Evolutionary conservation across 768 basidiomycete species (phyloP).

Genomic region (Chalciporus chontae): DNA sequence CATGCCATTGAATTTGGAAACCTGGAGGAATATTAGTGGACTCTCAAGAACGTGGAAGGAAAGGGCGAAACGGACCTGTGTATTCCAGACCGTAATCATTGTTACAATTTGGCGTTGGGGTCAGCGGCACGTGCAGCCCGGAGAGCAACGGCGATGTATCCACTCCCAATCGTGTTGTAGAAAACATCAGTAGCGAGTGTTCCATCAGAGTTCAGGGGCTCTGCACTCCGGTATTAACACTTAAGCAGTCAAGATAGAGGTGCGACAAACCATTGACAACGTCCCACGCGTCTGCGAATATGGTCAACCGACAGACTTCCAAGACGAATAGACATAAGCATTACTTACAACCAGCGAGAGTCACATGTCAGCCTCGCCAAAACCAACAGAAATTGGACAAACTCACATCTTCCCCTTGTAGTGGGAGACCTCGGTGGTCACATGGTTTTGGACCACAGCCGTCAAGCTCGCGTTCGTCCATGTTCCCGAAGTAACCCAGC

Average conservation of each 20-base stretch:
- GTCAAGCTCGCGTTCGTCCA: slow-evolving; percentile 17
- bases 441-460: slow-evolving; percentile 15
- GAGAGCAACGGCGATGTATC: slow-evolving; percentile 51
- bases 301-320: neutral
- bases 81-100: slow-evolving; percentile 30
- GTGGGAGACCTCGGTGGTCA: slow-evolving; percentile 16
- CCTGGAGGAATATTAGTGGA: slow-evolving; percentile 4
- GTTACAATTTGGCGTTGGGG: slow-evolving; percentile 31
- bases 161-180: slow-evolving; percentile 43
- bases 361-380: slow-evolving; percentile 7
- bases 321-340: neutral
- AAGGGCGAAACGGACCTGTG: slow-evolving; percentile 14
- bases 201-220: slow-evolving; percentile 49
- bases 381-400: neutral
- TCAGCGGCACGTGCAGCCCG: slow-evolving; percentile 29
- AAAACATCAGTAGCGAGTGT: slow-evolving; percentile 52
- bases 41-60: neutral
- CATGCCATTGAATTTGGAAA: slow-evolving; percentile 39
- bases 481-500: slow-evolving; percentile 14
- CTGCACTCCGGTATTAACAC: neutral
- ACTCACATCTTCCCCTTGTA: slow-evolving; percentile 14
- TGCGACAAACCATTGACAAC: slow-evolving; percentile 15
- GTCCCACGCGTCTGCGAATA: slow-evolving; percentile 17
- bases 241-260: neutral
- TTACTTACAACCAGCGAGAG: slow-evolving; percentile 13